A percentile compares a stretch with the other conserved stretches of the same genome.
phyloP scores from a whole-genome alignment of 1,284 basidiomycete genomes.

The Meira miltonrushii region DNA sequence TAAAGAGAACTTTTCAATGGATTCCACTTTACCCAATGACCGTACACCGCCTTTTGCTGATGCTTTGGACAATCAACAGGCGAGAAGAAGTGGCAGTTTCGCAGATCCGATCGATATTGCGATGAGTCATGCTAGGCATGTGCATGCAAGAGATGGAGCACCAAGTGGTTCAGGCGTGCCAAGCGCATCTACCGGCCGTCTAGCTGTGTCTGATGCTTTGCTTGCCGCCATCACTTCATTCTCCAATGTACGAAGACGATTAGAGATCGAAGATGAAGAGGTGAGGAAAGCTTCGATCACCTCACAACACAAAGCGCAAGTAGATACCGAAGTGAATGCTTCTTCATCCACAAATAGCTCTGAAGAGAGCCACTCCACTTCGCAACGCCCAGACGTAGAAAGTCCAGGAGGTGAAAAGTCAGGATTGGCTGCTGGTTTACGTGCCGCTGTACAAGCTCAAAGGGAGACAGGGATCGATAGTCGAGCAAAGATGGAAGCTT shows the following conservation, averaged over 20 bases:
- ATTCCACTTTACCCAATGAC: slow-evolving; percentile 12
- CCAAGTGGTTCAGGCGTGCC: slow-evolving; percentile 7
- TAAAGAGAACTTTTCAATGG: neutral
- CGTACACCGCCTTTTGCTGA: neutral
- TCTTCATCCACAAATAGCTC: neutral
- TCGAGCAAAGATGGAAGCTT: slow-evolving; percentile 26
- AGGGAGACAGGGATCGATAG: slow-evolving; percentile 13
- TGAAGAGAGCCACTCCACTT: neutral
- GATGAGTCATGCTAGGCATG: neutral
- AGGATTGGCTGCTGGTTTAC: neutral
- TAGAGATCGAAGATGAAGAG: slow-evolving; percentile 32
- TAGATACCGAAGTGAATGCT: neutral
- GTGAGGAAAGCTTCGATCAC: slow-evolving; percentile 1
- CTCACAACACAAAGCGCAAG: neutral
- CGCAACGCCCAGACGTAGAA: neutral
- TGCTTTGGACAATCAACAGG: neutral
- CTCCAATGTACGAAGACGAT: slow-evolving; percentile 33
- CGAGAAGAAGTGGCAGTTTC: too few species aligned
- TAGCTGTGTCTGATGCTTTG: slow-evolving; percentile 13
- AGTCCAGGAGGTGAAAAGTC: neutral
- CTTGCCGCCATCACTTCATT: slow-evolving; percentile 41
- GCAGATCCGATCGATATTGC: too few species aligned
- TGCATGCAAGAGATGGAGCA: slow-evolving; percentile 4
- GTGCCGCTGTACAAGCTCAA: neutral
- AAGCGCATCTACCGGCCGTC: neutral